These are phyloP conservation scores for Oryza glumipatula DNA, from an alignment of 176 grass and related monocot species.

Conservation along the genomic window DNA sequence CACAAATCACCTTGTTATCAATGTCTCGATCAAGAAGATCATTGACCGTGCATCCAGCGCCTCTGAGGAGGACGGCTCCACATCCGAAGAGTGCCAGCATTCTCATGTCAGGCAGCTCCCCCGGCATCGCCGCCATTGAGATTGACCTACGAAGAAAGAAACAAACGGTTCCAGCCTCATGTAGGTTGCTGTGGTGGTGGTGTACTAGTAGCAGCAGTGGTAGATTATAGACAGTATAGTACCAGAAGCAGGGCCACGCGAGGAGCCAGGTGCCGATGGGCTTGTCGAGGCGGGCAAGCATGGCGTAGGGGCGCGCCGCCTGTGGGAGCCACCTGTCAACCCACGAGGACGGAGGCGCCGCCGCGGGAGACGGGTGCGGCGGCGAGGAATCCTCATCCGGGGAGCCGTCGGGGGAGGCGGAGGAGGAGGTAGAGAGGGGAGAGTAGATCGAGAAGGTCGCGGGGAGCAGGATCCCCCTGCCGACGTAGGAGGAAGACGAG, in stretches of 20 bases:
- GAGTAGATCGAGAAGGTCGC: neutral
- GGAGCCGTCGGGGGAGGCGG: slow-evolving; percentile 20
- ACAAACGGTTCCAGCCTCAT: neutral
- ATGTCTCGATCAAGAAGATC: slow-evolving; percentile 87
- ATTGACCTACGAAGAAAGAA: slow-evolving; percentile 60
- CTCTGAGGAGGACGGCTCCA: slow-evolving; percentile 81
- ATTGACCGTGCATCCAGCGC: slow-evolving; percentile 89
- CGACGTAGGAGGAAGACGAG: neutral
- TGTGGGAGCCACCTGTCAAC: slow-evolving; percentile 63
- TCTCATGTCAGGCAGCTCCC: slow-evolving; percentile 73
- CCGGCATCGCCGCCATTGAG: slow-evolving; percentile 63
- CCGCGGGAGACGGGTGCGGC: too few relatives aligned
- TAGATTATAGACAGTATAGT: neutral
- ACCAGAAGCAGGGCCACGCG: slow-evolving; percentile 92
- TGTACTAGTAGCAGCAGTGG: too few relatives aligned
- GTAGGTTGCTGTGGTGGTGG: too few relatives aligned
- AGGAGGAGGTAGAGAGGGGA: slow-evolving; percentile 24
- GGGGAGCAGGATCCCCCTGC: neutral
- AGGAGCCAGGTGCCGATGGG: slow-evolving; percentile 87
- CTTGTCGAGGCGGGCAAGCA: slow-evolving; percentile 83
- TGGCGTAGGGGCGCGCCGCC: slow-evolving; percentile 68
- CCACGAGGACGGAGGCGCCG: slow-evolving; percentile 46
- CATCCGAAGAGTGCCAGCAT: slow-evolving; percentile 79
- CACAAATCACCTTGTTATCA: slow-evolving; percentile 64
- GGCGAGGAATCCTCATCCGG: neutral